A percentile compares a stretch with the other conserved stretches of the same genome.
These are phyloP conservation scores for Glycine soja DNA, from an alignment of 306 rosid genomes.

Conservation along the genomic window DNA sequence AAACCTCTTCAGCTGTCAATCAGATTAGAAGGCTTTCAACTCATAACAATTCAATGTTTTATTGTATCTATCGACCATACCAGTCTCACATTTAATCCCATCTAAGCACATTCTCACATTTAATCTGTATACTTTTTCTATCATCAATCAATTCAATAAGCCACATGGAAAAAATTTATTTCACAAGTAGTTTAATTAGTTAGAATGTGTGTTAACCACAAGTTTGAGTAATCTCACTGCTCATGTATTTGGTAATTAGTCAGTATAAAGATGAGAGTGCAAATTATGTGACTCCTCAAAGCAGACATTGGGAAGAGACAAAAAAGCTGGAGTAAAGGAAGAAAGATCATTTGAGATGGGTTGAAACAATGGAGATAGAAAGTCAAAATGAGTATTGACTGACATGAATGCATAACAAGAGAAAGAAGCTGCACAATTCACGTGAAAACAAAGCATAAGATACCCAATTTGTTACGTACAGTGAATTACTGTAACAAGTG, in stretches of 20 bases:
- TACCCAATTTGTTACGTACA: background rate
- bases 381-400: background rate
- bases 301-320: conserved; percentile 8
- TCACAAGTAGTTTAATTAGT: conserved; percentile 16
- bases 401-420: background rate
- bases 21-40: conserved; percentile 20
- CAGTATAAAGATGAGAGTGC: conserved; percentile 13
- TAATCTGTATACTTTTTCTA: conserved; percentile 10
- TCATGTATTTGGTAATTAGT: conserved; percentile 15
- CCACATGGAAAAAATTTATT: background rate
- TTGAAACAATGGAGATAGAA: background rate
- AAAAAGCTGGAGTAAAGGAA: conserved; percentile 3
- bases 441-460: conserved; percentile 8
- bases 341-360: background rate
- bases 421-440: conserved; percentile 2
- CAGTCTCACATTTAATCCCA: conserved; percentile 28
- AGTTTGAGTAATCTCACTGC: conserved; percentile 19
- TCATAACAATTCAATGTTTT: background rate
- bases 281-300: background rate
- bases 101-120: conserved; percentile 11
- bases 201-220: conserved; percentile 12
- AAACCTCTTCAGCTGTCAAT: conserved; percentile 26
- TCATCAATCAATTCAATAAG: conserved; percentile 30
- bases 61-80: background rate
- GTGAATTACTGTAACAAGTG: background rate